Percentiles rank a stretch among this genome's conserved stretches.
These are phyloP conservation scores for Fraxinus velutina DNA, from an alignment of 305 asterid genomes.

Conservation along the genomic window DNA sequence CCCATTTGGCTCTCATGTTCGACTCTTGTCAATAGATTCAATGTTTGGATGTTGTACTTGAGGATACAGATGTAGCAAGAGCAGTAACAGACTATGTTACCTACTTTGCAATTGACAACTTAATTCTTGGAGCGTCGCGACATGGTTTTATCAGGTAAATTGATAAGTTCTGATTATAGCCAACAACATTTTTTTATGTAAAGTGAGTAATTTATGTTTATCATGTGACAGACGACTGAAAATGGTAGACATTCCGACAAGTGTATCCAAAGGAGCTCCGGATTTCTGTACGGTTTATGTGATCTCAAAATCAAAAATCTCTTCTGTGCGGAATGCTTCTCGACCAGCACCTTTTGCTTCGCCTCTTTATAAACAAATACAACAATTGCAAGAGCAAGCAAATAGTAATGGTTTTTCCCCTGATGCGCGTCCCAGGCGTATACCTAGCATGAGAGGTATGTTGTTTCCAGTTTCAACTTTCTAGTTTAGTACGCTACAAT, in stretches of 20 bases:
- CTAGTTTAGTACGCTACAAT: not conserved
- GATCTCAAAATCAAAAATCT: conserved; percentile 72
- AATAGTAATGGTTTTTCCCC: conserved; percentile 22
- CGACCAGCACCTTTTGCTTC: conserved; percentile 71
- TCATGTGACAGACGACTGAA: conserved; percentile 56
- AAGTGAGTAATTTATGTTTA: not conserved
- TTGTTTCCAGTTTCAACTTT: not conserved
- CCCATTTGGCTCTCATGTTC: not conserved
- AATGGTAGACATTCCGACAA: conserved; percentile 59
- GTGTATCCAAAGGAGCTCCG: conserved; percentile 63
- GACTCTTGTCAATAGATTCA: conserved; percentile 38
- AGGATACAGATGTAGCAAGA: conserved; percentile 58
- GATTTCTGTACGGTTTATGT: conserved; percentile 84
- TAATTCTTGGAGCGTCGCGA: conserved; percentile 77
- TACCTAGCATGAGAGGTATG: conserved; percentile 42
- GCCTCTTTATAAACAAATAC: conserved; percentile 53
- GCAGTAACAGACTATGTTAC: conserved; percentile 70
- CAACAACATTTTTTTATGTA: not conserved
- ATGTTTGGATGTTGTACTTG: conserved; percentile 63
- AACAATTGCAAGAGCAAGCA: conserved; percentile 36
- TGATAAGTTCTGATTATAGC: not conserved
- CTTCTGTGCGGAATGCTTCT: conserved; percentile 67
- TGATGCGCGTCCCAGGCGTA: conserved; percentile 32
- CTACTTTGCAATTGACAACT: conserved; percentile 59
- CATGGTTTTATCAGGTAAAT: conserved; percentile 73